A percentile compares a stretch with the other conserved stretches of the same genome.
Conservation (phyloP, 495 filamentous ascomycete species). For the Neurospora sp. region DNA sequence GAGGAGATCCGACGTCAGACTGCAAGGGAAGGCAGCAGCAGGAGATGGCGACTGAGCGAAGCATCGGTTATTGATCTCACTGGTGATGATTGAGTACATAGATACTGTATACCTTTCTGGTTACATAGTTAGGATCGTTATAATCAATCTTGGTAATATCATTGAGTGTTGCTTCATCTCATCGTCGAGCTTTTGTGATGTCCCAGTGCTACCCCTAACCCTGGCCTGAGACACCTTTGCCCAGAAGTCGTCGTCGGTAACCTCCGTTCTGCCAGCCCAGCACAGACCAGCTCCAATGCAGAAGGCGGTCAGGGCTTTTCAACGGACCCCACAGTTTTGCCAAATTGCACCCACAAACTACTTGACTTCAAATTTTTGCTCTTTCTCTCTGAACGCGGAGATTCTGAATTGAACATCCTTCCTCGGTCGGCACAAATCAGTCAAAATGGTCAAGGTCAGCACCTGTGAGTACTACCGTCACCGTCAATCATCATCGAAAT, state of each 20-base stretch:
- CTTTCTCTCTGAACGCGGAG: background rate
- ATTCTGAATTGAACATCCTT: constrained; percentile 4
- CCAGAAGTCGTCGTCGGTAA: background rate
- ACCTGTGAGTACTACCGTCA: constrained; percentile 11
- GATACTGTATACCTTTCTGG: background rate
- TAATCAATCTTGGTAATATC: background rate
- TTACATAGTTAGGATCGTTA: background rate
- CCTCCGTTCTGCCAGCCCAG: background rate
- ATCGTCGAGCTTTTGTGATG: background rate
- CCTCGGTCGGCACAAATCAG: constrained; percentile 20
- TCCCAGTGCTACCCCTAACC: background rate
- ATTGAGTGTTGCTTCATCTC: background rate
- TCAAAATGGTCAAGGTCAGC: constrained; percentile 28
- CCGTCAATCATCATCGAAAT: background rate
- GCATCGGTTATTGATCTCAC: constrained; percentile 31
- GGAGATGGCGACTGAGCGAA: constrained; percentile 27
- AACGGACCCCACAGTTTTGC: background rate
- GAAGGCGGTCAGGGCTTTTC: background rate
- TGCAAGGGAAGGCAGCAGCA: background rate
- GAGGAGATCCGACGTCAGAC: background rate
- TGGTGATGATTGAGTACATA: constrained; percentile 17
- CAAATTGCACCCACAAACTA: background rate
- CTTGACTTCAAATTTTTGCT: background rate
- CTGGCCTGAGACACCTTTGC: background rate
- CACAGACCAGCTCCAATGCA: background rate